Evolutionary conservation across 306 rosid genomes (phyloP).

Genomic region (Cucurbita pepo): DNA sequence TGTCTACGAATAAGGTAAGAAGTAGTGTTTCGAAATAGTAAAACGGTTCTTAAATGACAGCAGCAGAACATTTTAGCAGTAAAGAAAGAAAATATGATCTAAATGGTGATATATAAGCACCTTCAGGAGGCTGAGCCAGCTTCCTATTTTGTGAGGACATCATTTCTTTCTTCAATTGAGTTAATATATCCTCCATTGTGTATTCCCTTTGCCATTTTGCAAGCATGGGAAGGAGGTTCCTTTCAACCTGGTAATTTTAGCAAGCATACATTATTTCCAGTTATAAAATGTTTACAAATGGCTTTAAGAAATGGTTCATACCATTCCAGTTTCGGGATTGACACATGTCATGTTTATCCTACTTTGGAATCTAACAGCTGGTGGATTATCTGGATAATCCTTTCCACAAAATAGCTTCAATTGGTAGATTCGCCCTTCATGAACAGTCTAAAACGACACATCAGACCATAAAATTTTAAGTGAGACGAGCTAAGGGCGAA

Average conservation of each 20-base stretch:
- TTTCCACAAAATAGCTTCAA: constrained; percentile 84
- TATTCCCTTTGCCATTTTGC: constrained; percentile 80
- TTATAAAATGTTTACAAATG: background rate
- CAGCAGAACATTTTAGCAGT: background rate
- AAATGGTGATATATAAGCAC: constrained; percentile 12
- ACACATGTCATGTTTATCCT: constrained; percentile 89
- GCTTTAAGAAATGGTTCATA: constrained; percentile 9
- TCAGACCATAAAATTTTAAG: background rate
- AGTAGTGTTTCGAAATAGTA: background rate
- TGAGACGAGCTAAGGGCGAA: background rate
- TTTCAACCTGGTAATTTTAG: constrained; percentile 57
- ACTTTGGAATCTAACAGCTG: constrained; percentile 86
- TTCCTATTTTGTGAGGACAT: constrained; percentile 79
- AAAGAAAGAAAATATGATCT: background rate
- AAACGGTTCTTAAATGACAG: background rate
- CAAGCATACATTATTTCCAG: constrained; percentile 9
- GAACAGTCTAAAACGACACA: constrained; percentile 48
- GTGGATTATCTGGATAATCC: constrained; percentile 88
- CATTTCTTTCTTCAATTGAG: constrained; percentile 95
- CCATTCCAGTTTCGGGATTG: constrained; percentile 79
- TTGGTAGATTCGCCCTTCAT: constrained; percentile 91
- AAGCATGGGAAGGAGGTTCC: constrained; percentile 78
- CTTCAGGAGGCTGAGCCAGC: constrained; percentile 93
- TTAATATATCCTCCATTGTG: constrained; percentile 77
- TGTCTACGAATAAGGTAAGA: no score